Conservation (phyloP, 805 yeast species). For the Candida pseudofarinosa region DNA sequence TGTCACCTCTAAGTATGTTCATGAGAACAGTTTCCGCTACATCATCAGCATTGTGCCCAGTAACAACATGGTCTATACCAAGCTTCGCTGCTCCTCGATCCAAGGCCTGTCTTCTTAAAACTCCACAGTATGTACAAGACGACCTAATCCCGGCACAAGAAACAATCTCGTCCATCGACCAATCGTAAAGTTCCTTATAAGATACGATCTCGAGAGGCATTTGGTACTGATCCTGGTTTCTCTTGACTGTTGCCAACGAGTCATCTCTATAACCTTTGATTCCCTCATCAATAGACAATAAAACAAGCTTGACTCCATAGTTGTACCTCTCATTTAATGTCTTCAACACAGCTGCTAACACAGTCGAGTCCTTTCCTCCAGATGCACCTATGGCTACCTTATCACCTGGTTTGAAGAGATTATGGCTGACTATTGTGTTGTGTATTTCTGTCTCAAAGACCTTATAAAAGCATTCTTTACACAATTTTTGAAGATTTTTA, state of each 20-base stretch:
- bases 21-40: slow-evolving; percentile 97
- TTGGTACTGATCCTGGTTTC: slow-evolving; percentile 83
- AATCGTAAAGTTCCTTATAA: slow-evolving; percentile 82
- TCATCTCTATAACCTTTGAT: slow-evolving; percentile 96
- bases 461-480: slow-evolving; percentile 84
- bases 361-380: slow-evolving; percentile 98
- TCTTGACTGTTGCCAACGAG: slow-evolving; percentile 91
- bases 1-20: slow-evolving; percentile 95
- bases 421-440: slow-evolving; percentile 69
- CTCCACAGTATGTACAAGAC: slow-evolving; percentile 98
- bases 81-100: slow-evolving; percentile 92
- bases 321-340: slow-evolving; percentile 82
- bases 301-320: slow-evolving; percentile 80
- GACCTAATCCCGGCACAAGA: slow-evolving; percentile 90
- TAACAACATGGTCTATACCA: slow-evolving; percentile 84
- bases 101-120: slow-evolving; percentile 89
- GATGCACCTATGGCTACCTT: slow-evolving; percentile 96
- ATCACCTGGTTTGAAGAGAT: slow-evolving; percentile 77
- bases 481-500: slow-evolving; percentile 81
- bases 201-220: slow-evolving; percentile 78
- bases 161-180: slow-evolving; percentile 99
- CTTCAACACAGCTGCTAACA: slow-evolving; percentile 82
- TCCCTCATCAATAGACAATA: slow-evolving; percentile 93
- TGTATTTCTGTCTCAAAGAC: slow-evolving; percentile 96
- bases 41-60: slow-evolving; percentile 99